Percentiles rank a stretch among this genome's conserved stretches.
phyloP scores from a whole-genome alignment of 2,329 filamentous ascomycete genomes.

The Aspergillus sp. region DNA sequence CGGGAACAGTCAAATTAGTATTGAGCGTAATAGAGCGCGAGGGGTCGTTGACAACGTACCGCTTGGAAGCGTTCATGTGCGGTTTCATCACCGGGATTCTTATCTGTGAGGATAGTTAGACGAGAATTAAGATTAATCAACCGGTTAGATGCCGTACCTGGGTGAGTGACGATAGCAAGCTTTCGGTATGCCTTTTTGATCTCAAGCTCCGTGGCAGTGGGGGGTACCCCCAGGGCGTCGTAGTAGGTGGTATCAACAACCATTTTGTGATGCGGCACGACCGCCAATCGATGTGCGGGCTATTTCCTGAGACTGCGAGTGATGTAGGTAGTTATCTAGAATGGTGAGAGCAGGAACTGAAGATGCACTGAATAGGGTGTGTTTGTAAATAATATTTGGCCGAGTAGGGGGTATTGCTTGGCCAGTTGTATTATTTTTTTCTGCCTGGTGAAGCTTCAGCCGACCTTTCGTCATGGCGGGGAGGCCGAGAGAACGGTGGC shows the following conservation, averaged over 20 bases:
- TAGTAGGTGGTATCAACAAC: slow-evolving; percentile 88
- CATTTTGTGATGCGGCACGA: slow-evolving; percentile 54
- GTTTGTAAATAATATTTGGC: neutral
- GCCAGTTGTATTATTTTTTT: slow-evolving; percentile 19
- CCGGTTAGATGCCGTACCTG: slow-evolving; percentile 54
- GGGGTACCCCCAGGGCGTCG: slow-evolving; percentile 79
- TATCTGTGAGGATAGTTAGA: slow-evolving; percentile 60
- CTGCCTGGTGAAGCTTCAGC: slow-evolving; percentile 23
- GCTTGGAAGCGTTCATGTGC: slow-evolving; percentile 93
- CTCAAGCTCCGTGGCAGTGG: slow-evolving; percentile 83
- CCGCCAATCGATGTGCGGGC: slow-evolving; percentile 2
- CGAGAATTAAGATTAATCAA: neutral
- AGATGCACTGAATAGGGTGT: neutral
- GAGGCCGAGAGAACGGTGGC: neutral
- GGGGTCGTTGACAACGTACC: slow-evolving; percentile 50
- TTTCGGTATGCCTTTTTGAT: slow-evolving; percentile 98
- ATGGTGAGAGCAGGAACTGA: neutral
- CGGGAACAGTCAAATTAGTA: slow-evolving; percentile 4
- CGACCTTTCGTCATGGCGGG: slow-evolving; percentile 29
- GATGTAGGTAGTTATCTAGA: neutral
- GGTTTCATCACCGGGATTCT: slow-evolving; percentile 94
- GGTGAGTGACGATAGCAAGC: slow-evolving; percentile 89
- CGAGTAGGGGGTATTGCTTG: neutral
- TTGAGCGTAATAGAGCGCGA: neutral
- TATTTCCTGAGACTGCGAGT: neutral